These are phyloP conservation scores for Acanthamoeba royreba DNA, from an alignment of 208 protist species.

Conservation along the genomic window DNA sequence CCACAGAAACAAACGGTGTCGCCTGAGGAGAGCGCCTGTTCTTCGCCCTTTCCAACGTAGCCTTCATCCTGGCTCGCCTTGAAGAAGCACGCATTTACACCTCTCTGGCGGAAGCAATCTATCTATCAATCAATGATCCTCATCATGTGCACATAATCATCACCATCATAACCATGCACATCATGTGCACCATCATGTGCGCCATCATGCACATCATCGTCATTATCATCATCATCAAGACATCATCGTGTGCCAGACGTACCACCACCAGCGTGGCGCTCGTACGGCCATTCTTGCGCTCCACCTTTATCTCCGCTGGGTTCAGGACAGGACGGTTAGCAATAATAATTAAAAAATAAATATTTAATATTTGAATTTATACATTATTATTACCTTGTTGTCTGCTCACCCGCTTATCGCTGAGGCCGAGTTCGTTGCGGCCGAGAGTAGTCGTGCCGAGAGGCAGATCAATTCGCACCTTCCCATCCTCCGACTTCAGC, in stretches of 20 bases:
- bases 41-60: neutral
- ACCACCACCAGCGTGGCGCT: neutral
- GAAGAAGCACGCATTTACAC: neutral
- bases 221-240: neutral
- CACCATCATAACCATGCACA: no score
- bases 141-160: no score
- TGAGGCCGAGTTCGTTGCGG: neutral
- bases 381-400: neutral
- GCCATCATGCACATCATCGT: neutral
- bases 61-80: neutral
- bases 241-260: neutral
- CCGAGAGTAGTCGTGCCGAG: neutral
- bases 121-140: no score
- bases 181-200: no score
- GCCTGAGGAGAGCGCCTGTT: neutral
- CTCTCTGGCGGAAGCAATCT: neutral
- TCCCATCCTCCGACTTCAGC: neutral
- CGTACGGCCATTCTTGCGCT: neutral
- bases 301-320: neutral
- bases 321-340: neutral
- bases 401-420: neutral
- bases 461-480: neutral
- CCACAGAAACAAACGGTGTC: constrained; percentile 10
- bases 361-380: neutral
- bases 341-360: neutral